Base-by-base conservation (phyloP, 257 asterid species). In the Osmanthus fragrans region DNA sequence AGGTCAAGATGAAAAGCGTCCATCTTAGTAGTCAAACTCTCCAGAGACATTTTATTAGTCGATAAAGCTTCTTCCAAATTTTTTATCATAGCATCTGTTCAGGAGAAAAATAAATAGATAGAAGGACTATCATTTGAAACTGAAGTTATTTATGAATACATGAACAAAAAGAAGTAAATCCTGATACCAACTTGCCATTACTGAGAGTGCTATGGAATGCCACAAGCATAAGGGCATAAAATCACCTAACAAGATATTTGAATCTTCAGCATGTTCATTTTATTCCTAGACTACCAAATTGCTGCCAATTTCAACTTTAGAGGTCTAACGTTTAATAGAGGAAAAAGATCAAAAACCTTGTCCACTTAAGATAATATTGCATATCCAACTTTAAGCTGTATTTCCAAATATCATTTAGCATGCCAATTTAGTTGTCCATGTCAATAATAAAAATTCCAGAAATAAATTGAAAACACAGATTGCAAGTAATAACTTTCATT, bases 11-110 rank as follows among this genome's bases (percentile, higher is more conserved):
- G 91, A 90, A 93, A 77, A 39, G 80, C 79, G 77, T 87, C 94
- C 88, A 96, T 86, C 86, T 86, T 82, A 77, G 86, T 78, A 66
- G 91, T 87, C 89, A 93, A 86, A 80, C 77, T 84, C 78, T 87
- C 92, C 72, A 88, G 45, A 40, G 87, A 82, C 81, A 81, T 67
- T 85, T 80, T 86, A 67, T 89, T 88, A 76, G 86, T 80, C 73
- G 89, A 86, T 58, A 84, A 88, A 73, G 90, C 86, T 79, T 84
- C 92, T 80, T 96, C 95, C 83, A 86, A 81, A 47, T 77, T 85
- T 85, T 86, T 89, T 74, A 93, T 78, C 77, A 32, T 69, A 47
- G 80, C 87, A 82, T 90, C 99, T 93, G 92, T 76, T 83, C 67
- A 78, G 74, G 58, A 67, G 45, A 58, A 71, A 58, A 68, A 68